Base-by-base conservation (phyloP, 768 basidiomycete species). In the Naganishia vaughanmartiniae region DNA sequence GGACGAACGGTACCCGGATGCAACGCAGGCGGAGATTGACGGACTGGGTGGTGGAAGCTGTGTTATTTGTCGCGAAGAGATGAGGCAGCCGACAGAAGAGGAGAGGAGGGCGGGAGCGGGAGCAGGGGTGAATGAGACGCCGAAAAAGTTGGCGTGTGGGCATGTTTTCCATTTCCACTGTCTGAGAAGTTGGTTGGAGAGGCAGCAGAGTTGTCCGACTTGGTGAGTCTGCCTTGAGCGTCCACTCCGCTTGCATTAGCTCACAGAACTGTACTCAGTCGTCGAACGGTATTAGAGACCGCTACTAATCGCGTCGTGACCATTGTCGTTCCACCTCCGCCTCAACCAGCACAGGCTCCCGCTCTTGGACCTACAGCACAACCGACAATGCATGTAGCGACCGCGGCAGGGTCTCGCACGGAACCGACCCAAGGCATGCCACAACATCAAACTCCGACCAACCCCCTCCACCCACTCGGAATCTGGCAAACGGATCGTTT, bases 151-250 rank as follows among this genome's bases (percentile, higher is more conserved):
- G 28, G 92, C 90, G 11, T 99, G 96, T 82, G 94, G 94, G 0
- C 96, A 99, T 80, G 88, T 96, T 53, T 99, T 99, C 84, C 96
- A 99, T 82, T 95, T 97, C 80, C 89, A 97, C 77, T 99, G 96
- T 81, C 86, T 99, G 73, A 86, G 93, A 48, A 94, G 92, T 26
- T 99, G 96, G 96, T 86, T 99, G 31, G 96, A 99, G 55, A 65
- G 96, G 54, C 96, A 99, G 80, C 96, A 98, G 81, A 98, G 91
- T 75, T 99, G 96, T 80, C 96, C 96, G 1, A 99, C 96, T 51
- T 99, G 95, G 95, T 95, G 60, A 81, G 89, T 81, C 26, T 14
- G 39, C 48, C 7, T 12, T 26, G 21, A 12, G 26, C 69, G 70
- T 58, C 19, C 34, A 4, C 36, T 53, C 28, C 42, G 54, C 67